A percentile compares a stretch with the other conserved stretches of the same genome.
Evolutionary conservation across 106 monocot species (phyloP).

Genomic region (Chionographis japonica): DNA sequence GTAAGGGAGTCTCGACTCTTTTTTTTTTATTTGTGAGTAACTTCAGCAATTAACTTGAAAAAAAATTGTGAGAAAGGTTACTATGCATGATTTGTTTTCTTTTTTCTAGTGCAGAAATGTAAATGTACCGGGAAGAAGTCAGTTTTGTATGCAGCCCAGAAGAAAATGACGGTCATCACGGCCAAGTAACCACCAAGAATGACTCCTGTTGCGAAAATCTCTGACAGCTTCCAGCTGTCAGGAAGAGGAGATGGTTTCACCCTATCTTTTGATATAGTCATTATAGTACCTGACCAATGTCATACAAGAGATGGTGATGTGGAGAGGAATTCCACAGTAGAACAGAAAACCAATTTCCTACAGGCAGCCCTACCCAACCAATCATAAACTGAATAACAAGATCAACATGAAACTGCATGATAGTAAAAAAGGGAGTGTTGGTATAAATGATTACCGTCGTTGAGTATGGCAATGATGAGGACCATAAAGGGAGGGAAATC

Average conservation of each 20-base stretch:
- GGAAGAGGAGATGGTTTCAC: slow-evolving; percentile 74
- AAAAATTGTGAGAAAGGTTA: no score
- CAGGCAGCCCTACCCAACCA: not conserved
- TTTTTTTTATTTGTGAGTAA: no score
- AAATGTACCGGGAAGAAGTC: slow-evolving; percentile 54
- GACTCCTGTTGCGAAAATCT: slow-evolving; percentile 63
- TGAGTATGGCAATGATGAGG: slow-evolving; percentile 64
- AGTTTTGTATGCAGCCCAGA: slow-evolving; percentile 66
- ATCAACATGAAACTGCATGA: not conserved
- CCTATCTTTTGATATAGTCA: slow-evolving; percentile 73
- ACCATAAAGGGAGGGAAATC: slow-evolving; percentile 78
- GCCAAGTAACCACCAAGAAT: slow-evolving; percentile 64
- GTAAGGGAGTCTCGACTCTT: no score
- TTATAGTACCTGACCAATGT: slow-evolving; percentile 45
- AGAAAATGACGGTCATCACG: slow-evolving; percentile 73
- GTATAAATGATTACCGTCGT: slow-evolving; percentile 33
- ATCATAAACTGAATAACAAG: not conserved
- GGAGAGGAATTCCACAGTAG: not conserved
- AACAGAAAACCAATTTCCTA: not conserved
- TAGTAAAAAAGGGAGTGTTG: not conserved
- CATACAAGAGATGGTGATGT: not conserved
- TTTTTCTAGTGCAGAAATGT: not conserved
- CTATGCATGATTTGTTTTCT: no score
- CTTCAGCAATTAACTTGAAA: no score
- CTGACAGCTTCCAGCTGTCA: slow-evolving; percentile 70